These are phyloP conservation scores for Russula lepida DNA, from an alignment of 768 basidiomycete species.

Conservation along the genomic window DNA sequence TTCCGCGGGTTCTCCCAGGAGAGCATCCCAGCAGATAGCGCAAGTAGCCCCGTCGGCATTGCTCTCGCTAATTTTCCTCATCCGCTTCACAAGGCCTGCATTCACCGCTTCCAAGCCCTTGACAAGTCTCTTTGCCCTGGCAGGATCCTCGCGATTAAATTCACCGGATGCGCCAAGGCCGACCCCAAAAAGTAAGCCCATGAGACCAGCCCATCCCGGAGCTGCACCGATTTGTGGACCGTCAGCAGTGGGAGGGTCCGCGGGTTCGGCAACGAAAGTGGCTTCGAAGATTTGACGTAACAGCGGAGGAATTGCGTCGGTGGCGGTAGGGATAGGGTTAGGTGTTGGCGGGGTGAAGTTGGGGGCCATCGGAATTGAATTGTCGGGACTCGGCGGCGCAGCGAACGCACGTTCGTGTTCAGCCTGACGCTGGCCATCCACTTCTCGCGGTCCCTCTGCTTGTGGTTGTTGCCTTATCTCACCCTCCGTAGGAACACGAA, in stretches of 20 bases:
- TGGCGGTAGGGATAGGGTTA: neutral
- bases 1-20: conserved; percentile 28
- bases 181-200: conserved; percentile 15
- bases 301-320: neutral
- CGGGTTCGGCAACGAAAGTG: neutral
- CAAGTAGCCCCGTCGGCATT: conserved; percentile 40
- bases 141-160: conserved; percentile 50
- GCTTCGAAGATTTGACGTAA: conserved; percentile 11
- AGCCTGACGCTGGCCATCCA: neutral
- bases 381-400: neutral
- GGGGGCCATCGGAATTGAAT: neutral
- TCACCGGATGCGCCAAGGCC: conserved; percentile 21
- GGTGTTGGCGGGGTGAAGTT: conserved; percentile 1
- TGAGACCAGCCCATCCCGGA: conserved; percentile 9
- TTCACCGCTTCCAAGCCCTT: conserved; percentile 60
- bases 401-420: neutral
- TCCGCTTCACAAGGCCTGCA: conserved; percentile 51
- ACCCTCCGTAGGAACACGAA: conserved; percentile 7
- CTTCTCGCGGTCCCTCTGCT: neutral
- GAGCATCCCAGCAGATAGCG: conserved; percentile 72
- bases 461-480: conserved; percentile 2
- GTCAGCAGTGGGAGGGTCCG: neutral
- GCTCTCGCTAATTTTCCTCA: conserved; percentile 44
- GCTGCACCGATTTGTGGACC: conserved; percentile 8
- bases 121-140: conserved; percentile 54